Evolutionary conservation across 768 basidiomycete genomes (phyloP), one percentile per base, ranked within the genome.

Genomic region (Tephrocybe sp.): DNA sequence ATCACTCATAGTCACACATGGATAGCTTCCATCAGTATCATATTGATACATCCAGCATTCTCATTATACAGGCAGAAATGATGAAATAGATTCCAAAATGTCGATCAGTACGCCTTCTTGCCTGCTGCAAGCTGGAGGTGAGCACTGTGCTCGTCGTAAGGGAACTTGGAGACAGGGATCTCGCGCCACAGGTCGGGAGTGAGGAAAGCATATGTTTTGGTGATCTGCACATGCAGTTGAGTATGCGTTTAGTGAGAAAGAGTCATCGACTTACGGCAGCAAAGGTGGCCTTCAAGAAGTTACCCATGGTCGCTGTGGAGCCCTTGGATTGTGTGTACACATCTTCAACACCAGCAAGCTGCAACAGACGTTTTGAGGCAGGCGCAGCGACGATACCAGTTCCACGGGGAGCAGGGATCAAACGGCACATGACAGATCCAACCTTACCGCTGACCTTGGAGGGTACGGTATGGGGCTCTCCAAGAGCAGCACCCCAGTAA

Each of bases 341-440:
- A 71, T 99, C 97, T 75, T 94, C 84, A 56, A 99, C 84, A 80
- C 97, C 97, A 64, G 97, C 97, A 63, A 98, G 81, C 73, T 99
- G 95, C 57, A 99, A 76, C 63, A 99, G 78, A 59, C 95, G 88
- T 80, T 95, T 97, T 57, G 86, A 93, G 39, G 95, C 95, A 34
- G 95, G 97, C 42, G 97, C 97, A 63, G 97, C 97, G 64, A 99
- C 97, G 73, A 99, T 94, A 78, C 95, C 97, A 58, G 97, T 99
- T 66, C 97, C 97, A 61, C 97, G 89, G 49, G 94, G 94, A 37
- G 95, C 97, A 61, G 97, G 95, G 65, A 99, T 94, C 63, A 99
- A 83, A 65, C 94, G 91, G 74, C 94, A 97, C 92, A 93, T 97
- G 74, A 99, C 97, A 55, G 95, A 98, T 55, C 94, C 97, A 61